A percentile compares a stretch with the other conserved stretches of the same genome.
phyloP scores from a whole-genome alignment of 2,329 filamentous ascomycete species.

The Sporothrix pseudoabietina region DNA sequence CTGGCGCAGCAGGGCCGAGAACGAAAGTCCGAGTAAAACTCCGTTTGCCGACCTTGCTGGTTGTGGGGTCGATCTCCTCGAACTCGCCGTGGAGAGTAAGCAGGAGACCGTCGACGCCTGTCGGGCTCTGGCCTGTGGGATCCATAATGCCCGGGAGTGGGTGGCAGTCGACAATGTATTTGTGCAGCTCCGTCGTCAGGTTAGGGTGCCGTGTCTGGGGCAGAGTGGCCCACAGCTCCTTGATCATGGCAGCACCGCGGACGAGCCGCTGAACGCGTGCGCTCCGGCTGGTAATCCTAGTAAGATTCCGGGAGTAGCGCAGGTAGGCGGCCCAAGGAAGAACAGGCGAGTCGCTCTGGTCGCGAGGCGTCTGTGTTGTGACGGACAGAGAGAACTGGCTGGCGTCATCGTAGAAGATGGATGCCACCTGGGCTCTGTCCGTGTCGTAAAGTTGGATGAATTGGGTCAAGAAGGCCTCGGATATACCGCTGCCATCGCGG shows the following conservation, averaged over 20 bases:
- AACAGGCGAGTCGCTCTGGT: constrained; percentile 45
- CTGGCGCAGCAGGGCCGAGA: constrained; percentile 71
- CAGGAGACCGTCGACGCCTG: constrained; percentile 75
- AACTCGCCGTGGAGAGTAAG: constrained; percentile 83
- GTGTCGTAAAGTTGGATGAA: constrained; percentile 76
- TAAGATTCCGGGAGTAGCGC: constrained; percentile 75
- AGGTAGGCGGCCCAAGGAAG: constrained; percentile 75
- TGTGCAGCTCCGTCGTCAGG: constrained; percentile 64
- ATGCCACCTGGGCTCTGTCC: constrained; percentile 64
- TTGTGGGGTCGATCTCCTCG: constrained; percentile 66
- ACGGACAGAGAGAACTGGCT: constrained; percentile 77
- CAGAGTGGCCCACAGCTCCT: constrained; percentile 67
- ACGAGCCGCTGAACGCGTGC: constrained; percentile 65
- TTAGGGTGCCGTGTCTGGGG: constrained; percentile 75
- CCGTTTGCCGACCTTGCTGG: constrained; percentile 62
- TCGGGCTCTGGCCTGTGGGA: constrained; percentile 61
- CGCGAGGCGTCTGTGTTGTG: constrained; percentile 60
- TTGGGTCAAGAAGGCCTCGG: constrained; percentile 72
- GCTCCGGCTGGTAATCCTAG: constrained; percentile 62
- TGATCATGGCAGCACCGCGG: constrained; percentile 65
- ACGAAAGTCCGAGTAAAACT: constrained; percentile 83
- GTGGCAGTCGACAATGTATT: constrained; percentile 84
- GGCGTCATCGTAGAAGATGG: constrained; percentile 72
- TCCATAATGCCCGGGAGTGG: constrained; percentile 72
- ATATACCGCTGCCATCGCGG: constrained; percentile 71